Conservation (phyloP, 768 basidiomycete species). For the Pulveroboletus frians region DNA sequence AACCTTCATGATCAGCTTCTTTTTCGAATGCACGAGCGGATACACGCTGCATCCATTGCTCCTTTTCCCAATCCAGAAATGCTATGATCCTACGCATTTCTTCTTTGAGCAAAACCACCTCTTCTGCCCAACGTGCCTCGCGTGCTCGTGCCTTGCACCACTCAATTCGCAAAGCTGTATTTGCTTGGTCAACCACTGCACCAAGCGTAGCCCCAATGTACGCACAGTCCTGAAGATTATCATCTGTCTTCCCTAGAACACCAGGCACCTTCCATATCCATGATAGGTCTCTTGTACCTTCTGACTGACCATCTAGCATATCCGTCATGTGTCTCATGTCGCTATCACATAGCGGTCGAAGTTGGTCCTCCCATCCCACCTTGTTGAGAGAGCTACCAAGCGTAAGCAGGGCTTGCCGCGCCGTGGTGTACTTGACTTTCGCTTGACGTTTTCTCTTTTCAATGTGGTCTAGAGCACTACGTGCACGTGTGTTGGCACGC, state of each 20-base stretch:
- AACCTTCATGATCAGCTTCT: background rate
- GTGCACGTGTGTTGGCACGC: background rate
- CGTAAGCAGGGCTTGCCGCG: background rate
- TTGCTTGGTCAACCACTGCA: too few relatives aligned
- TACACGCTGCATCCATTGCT: background rate
- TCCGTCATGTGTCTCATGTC: too few relatives aligned
- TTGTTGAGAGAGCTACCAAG: background rate
- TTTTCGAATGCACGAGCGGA: background rate
- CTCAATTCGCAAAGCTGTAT: background rate
- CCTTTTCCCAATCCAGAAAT: background rate
- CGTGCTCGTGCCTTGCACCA: constrained; percentile 31
- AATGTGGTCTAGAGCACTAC: background rate
- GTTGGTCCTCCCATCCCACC: too few relatives aligned
- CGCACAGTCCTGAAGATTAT: background rate
- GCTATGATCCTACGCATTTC: background rate
- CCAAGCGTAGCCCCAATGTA: too few relatives aligned
- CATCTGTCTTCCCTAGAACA: background rate
- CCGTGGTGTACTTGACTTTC: background rate
- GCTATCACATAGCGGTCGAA: too few relatives aligned
- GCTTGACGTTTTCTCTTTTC: background rate
- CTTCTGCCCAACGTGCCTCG: background rate
- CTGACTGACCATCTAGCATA: background rate
- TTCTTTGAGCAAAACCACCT: background rate
- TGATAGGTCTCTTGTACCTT: background rate
- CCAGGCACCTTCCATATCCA: background rate